Base-by-base conservation (phyloP, 441 rosid species). In the Bocquillonia castaneifolia region DNA sequence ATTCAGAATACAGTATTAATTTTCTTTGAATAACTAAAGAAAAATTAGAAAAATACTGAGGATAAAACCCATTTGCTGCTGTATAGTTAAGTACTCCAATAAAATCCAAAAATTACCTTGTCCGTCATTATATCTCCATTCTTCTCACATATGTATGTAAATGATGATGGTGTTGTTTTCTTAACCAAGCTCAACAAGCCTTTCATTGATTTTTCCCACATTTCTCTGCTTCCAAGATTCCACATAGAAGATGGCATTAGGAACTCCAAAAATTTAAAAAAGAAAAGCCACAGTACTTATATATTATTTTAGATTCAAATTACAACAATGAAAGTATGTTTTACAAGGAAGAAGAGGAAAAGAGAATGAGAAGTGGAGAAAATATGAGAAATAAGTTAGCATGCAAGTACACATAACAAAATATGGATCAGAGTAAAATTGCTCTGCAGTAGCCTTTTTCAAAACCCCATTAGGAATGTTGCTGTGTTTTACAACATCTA, bases 141-240 rank as follows among this genome's bases (percentile, higher is more conserved):
- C 84, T 90, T 92, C 83, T 95, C 98, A 79, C 97, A 88, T 44
- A 95, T 70, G 78, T 95, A 95, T 13, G 99, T 67, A 75, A 86
- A 95, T 7, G 94, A 88, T 28, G 96, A 92, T 59, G 96, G 97
- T 57, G 89, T 85, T 60, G 96, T 77, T 78, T 76, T 90, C 86
- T 82, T 83, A 55, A 95, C 79, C 87, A 95, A 83, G 84, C 86
- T 88, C 65, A 77, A 65, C 62, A 95, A 74, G 76, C 99, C 99
- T 74, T 89, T 90, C 99, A 95, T 95, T 74, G 99, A 92, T 77
- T 79, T 90, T 80, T 95, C 99, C 99, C 99, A 95, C 98, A 92
- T 92, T 50, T 88, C 92, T 79, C 98, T 95, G 86, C 68, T 64
- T 66, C 72, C 81, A 84, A 70, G 44, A 73, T 68, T 65, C 54